A percentile compares a stretch with the other conserved stretches of the same genome.
phyloP scores from a whole-genome alignment of 192 early-diverging fungal species.

The Podila epicladia region DNA sequence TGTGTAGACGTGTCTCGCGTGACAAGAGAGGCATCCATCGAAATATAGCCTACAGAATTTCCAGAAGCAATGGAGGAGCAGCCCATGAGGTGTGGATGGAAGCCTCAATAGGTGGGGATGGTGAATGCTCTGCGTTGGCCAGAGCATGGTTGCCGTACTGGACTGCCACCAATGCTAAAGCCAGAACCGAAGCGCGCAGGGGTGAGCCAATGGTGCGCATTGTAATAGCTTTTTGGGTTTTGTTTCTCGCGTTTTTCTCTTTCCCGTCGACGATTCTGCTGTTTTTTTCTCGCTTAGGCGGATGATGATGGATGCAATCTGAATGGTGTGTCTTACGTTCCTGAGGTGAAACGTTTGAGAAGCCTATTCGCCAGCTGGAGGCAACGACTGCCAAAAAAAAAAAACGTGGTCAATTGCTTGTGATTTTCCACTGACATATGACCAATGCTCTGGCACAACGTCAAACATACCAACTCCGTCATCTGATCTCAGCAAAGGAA shows the following conservation, averaged over 20 bases:
- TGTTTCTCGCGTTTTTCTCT: not conserved
- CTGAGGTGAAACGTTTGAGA: too few relatives aligned
- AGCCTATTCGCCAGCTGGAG: too few relatives aligned
- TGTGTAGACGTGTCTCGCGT: not conserved
- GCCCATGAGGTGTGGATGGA: slow-evolving; percentile 65
- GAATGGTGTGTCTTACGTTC: too few relatives aligned
- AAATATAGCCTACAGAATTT: slow-evolving; percentile 72
- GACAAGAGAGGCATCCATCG: not conserved
- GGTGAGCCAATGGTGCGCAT: slow-evolving; percentile 27
- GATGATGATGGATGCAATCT: too few relatives aligned
- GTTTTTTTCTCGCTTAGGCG: too few relatives aligned
- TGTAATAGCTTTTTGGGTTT: not conserved
- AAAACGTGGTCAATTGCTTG: too few relatives aligned
- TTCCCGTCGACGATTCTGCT: too few relatives aligned
- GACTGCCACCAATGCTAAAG: slow-evolving; percentile 34
- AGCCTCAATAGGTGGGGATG: slow-evolving; percentile 61
- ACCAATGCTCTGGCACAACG: not conserved
- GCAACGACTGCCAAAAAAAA: too few relatives aligned
- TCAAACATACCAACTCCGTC: slow-evolving; percentile 49
- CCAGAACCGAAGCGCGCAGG: slow-evolving; percentile 32
- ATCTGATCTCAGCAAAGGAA: slow-evolving; percentile 68
- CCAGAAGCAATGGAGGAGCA: slow-evolving; percentile 76
- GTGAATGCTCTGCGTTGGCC: slow-evolving; percentile 11
- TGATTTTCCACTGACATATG: too few relatives aligned
- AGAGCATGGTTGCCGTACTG: slow-evolving; percentile 3